A percentile compares a stretch with the other conserved stretches of the same genome.
phyloP scores from a whole-genome alignment of 306 rosid genomes.

The Luffa acutangula region DNA sequence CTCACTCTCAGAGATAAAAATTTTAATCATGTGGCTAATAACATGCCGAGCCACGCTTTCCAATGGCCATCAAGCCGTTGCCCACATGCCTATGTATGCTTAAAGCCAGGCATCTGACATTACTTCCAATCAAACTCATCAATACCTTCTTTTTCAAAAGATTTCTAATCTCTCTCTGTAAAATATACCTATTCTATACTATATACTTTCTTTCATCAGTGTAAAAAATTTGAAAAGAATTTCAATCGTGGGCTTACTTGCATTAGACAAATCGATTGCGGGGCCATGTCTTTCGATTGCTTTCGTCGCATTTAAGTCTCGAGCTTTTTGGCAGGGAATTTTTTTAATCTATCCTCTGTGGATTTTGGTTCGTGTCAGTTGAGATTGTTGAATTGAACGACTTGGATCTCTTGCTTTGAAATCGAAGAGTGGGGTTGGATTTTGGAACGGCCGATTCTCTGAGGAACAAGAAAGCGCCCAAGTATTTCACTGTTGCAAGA shows the following conservation, averaged over 20 bases:
- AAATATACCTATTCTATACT: neutral
- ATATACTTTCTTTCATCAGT: neutral
- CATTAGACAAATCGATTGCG: neutral
- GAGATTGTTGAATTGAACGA: neutral
- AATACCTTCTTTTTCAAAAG: neutral
- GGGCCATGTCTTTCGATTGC: neutral
- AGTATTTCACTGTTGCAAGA: neutral
- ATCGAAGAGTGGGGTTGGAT: neutral
- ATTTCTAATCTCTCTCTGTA: slow-evolving; percentile 4
- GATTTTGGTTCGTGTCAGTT: neutral
- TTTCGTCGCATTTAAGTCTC: neutral
- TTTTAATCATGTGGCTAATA: neutral
- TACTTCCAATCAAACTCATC: slow-evolving; percentile 22
- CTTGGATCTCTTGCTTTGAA: neutral
- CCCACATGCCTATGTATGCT: slow-evolving; percentile 52
- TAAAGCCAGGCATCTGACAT: slow-evolving; percentile 42
- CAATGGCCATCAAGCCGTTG: slow-evolving; percentile 2
- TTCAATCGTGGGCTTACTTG: neutral
- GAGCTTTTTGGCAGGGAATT: neutral
- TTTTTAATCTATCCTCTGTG: neutral
- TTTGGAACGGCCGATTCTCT: neutral
- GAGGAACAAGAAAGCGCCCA: neutral
- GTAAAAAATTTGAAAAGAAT: neutral
- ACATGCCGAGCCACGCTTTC: slow-evolving; percentile 15
- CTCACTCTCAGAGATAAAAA: neutral